phyloP scores from a whole-genome alignment of 2,329 filamentous ascomycete species.

The Huntiella omanensis region DNA sequence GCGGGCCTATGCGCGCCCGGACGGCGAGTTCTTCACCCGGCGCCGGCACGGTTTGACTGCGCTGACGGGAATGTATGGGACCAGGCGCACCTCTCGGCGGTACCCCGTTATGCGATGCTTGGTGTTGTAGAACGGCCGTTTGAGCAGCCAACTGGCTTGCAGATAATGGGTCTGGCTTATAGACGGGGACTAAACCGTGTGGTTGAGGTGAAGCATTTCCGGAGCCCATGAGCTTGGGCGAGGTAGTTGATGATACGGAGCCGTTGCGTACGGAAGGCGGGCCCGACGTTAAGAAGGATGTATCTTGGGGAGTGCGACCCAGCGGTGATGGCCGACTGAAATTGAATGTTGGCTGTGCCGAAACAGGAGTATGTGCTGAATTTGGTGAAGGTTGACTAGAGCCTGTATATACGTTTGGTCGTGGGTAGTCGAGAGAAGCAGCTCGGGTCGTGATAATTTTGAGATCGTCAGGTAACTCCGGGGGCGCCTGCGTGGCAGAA shows the following conservation, averaged over 20 bases:
- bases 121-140: constrained; percentile 52
- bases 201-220: background rate
- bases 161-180: constrained; percentile 22
- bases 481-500: background rate
- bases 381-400: constrained; percentile 27
- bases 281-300: constrained; percentile 2
- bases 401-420: constrained; percentile 2
- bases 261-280: constrained; percentile 2
- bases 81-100: constrained; percentile 12
- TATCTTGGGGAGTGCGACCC: constrained; percentile 9
- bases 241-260: constrained; percentile 5
- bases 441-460: constrained; percentile 40
- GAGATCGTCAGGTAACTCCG: constrained; percentile 42
- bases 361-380: background rate
- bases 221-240: constrained; percentile 33
- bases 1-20: constrained; percentile 19
- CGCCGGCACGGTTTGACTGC: constrained; percentile 46
- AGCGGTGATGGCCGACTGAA: constrained; percentile 10
- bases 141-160: constrained; percentile 70
- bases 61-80: constrained; percentile 37
- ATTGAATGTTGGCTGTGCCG: constrained; percentile 9
- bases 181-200: constrained; percentile 17
- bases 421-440: constrained; percentile 10
- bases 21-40: constrained; percentile 24
- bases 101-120: constrained; percentile 17